Evolutionary conservation across 306 rosid species (phyloP), one percentile per base, ranked within the genome.

Genomic region (Abrus precatorius): DNA sequence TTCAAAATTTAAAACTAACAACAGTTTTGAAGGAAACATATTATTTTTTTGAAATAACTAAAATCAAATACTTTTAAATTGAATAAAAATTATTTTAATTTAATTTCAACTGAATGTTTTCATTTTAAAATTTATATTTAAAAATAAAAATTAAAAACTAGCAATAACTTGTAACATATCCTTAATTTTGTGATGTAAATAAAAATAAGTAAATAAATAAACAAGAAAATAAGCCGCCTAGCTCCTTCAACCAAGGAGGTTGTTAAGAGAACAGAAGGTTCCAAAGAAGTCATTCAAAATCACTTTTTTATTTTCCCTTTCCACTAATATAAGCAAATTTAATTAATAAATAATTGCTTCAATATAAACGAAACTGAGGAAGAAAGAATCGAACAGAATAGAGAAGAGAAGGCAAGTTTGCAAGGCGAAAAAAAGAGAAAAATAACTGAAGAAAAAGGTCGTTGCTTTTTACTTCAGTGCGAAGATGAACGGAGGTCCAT

Each of bases 401-500:
- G 4, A 1, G 40, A 10, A 44, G 38, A 20, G 34, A 65, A 40
- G 69, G 30, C 30, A 7, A 67, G 38, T 12, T 73, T 55, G 54
- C 34, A 14, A 70, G 70, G 9, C 53, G 28, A 73, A 49, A 52
- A 45, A 27, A 68, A 50, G 41, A 28, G 32, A 70, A 41, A 59
- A 49, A 68, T 29, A 20, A 0, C 41, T 48, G 74, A 72, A 48
- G 71, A 38, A 79, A 20, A 75, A 82, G 83, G 83, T 85, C 70
- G 76, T 90, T 48, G 81, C 77, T 87, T 59, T 80, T 66, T 78
- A 69, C 84, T 85, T 80, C 85, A 73, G 90, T 82, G 86, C 65
- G 87, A 92, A 86, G 91, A 96, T 96, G 98, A 93, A 93, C 97
- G 98, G 97, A 70, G 99, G 99, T 80, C 99, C 98, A 14, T 93